Conservation (phyloP, 805 yeast species). For the Nakazawaea holstii region DNA sequence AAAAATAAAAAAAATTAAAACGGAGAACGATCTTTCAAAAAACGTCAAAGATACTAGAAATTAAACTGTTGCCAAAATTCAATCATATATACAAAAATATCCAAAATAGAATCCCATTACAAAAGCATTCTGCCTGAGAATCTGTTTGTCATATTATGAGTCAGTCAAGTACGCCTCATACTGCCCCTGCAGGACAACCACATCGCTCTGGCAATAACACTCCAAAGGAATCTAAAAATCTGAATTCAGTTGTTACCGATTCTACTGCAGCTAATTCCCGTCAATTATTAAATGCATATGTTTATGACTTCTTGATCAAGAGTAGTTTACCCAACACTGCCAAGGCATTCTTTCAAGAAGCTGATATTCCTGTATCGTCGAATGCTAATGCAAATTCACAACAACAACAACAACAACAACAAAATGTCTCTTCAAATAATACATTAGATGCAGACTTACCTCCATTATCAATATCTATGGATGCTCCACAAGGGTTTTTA, state of each 20-base stretch:
- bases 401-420: constrained; percentile 1
- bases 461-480: constrained; percentile 51
- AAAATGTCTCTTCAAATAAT: constrained; percentile 1
- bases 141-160: constrained; percentile 5
- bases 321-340: constrained; percentile 72
- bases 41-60: no score
- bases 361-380: constrained; percentile 49
- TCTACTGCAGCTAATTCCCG: constrained; percentile 46
- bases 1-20: no score
- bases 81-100: no score
- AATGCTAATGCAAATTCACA: constrained; percentile 18
- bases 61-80: no score
- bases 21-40: no score
- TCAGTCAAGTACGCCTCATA: constrained; percentile 11
- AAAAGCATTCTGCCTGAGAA: not conserved
- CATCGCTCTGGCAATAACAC: not conserved
- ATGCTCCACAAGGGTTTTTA: constrained; percentile 82
- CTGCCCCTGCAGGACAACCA: not conserved
- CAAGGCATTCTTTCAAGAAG: constrained; percentile 66
- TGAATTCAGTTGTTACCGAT: constrained; percentile 28
- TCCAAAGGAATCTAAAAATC: constrained; percentile 1
- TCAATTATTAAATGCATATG: constrained; percentile 71
- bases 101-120: no score
- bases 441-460: constrained; percentile 34
- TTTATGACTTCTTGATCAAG: constrained; percentile 79